Evolutionary conservation across 208 protist species (phyloP).

Genomic region (Wallacemonas sp.): DNA sequence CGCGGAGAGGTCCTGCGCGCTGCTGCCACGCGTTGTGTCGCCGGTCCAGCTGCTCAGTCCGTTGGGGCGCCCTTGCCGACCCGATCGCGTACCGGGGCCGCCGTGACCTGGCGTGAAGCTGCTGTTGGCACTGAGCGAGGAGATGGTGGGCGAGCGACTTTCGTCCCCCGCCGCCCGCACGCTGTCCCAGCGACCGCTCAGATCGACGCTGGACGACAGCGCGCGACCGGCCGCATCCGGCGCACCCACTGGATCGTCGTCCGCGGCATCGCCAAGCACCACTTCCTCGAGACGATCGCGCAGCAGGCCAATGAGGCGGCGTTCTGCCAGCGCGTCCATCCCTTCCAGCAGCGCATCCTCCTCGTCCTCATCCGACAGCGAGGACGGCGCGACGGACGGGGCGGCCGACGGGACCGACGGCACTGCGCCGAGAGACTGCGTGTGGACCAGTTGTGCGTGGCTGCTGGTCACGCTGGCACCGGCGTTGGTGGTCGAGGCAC

Average conservation of each 20-base stretch:
- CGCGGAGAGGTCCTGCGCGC: not conserved
- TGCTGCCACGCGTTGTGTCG: conserved; percentile 2
- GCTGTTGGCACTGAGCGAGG: not conserved
- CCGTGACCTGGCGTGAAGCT: too few relatives aligned
- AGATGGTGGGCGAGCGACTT: not conserved
- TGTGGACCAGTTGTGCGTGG: not conserved
- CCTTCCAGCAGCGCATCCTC: conserved; percentile 5
- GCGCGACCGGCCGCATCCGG: not conserved
- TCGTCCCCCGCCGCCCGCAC: not conserved
- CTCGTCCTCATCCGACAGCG: not conserved
- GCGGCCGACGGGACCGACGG: too few relatives aligned
- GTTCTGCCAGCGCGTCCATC: not conserved
- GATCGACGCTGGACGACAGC: not conserved
- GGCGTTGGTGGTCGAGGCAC: not conserved
- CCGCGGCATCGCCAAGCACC: conserved; percentile 1
- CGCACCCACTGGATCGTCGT: not conserved
- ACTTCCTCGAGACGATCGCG: not conserved
- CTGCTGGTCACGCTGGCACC: not conserved
- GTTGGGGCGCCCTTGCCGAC: too few relatives aligned
- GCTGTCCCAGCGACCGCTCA: not conserved
- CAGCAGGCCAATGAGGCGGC: not conserved
- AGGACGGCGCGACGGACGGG: not conserved
- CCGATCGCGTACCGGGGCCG: too few relatives aligned
- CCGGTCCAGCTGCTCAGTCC: too few relatives aligned
- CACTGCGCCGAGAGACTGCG: too few relatives aligned